Conservation (phyloP, 78 protist species). For the Mantamonas sphyraenae region DNA sequence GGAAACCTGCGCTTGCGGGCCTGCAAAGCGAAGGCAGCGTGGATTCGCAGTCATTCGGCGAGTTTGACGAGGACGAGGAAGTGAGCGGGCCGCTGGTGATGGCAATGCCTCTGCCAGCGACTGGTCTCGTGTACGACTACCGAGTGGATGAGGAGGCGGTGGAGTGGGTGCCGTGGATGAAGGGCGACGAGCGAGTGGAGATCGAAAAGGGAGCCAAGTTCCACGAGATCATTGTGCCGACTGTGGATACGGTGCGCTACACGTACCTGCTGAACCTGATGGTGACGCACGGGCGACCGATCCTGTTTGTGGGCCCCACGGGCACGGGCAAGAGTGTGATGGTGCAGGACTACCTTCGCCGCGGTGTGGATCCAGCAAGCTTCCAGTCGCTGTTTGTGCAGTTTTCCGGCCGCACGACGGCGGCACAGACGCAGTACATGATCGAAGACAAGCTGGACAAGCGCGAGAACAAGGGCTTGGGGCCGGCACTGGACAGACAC, state of each 20-base stretch:
- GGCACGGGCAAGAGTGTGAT: slow-evolving; percentile 75
- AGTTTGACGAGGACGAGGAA: too few relatives aligned
- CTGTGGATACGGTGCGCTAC: slow-evolving; percentile 59
- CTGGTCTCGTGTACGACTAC: slow-evolving; percentile 22
- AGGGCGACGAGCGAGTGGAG: slow-evolving; percentile 12
- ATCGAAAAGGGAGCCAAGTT: slow-evolving; percentile 29
- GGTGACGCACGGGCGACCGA: not conserved
- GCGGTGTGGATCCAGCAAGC: not conserved
- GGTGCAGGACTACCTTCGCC: slow-evolving; percentile 16
- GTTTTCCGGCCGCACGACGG: slow-evolving; percentile 66
- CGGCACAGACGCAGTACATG: slow-evolving; percentile 68
- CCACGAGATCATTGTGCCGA: slow-evolving; percentile 47
- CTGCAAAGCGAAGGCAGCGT: too few relatives aligned
- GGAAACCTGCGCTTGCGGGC: too few relatives aligned
- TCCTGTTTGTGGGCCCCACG: slow-evolving; percentile 51
- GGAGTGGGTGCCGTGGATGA: slow-evolving; percentile 55
- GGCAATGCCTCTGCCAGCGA: not conserved
- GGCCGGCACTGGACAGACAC: slow-evolving; percentile 59
- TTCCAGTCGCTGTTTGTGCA: slow-evolving; percentile 27
- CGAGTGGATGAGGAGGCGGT: slow-evolving; percentile 5
- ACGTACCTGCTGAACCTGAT: slow-evolving; percentile 25
- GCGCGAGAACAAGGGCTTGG: slow-evolving; percentile 43
- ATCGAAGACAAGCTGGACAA: slow-evolving; percentile 66
- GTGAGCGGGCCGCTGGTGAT: not conserved
- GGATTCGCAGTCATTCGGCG: too few relatives aligned